These are phyloP conservation scores for Camptophora hylomeconis DNA, from an alignment of 2,329 filamentous ascomycete genomes.

Conservation along the genomic window DNA sequence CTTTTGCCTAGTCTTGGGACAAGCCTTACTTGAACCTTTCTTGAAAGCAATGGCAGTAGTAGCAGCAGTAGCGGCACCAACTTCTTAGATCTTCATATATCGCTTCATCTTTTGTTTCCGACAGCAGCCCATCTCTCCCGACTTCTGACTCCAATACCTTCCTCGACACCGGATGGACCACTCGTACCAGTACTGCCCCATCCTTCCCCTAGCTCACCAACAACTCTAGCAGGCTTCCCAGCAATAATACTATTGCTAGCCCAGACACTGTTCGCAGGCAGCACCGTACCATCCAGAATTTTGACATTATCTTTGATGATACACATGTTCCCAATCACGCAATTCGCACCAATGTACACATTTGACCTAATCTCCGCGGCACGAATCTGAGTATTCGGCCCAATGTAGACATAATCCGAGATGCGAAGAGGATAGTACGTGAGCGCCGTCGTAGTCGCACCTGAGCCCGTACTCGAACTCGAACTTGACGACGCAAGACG, in stretches of 20 bases:
- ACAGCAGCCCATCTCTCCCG: slow-evolving; percentile 17
- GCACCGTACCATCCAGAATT: slow-evolving; percentile 69
- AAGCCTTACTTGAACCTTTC: too few species aligned
- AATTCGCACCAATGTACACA: slow-evolving; percentile 69
- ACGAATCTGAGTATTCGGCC: slow-evolving; percentile 60
- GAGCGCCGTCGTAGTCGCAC: slow-evolving; percentile 27
- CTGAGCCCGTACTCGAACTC: slow-evolving; percentile 38
- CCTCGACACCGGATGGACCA: slow-evolving; percentile 12
- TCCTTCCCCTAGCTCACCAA: slow-evolving; percentile 56
- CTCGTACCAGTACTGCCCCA: slow-evolving; percentile 22
- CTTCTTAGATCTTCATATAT: too few species aligned
- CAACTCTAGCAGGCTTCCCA: slow-evolving; percentile 62
- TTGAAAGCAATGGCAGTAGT: too few species aligned
- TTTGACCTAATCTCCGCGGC: slow-evolving; percentile 74
- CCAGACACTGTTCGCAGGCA: slow-evolving; percentile 81
- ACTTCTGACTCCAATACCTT: slow-evolving; percentile 14
- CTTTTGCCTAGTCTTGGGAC: too few species aligned
- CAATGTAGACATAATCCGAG: slow-evolving; percentile 88
- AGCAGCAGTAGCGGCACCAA: too few species aligned
- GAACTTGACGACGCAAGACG: too few species aligned
- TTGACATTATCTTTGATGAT: slow-evolving; percentile 91
- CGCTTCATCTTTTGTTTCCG: slow-evolving; percentile 15
- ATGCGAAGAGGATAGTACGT: slow-evolving; percentile 84
- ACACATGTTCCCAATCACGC: slow-evolving; percentile 70
- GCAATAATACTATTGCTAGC: slow-evolving; percentile 88